A percentile compares a stretch with the other conserved stretches of the same genome.
Evolutionary conservation across 192 early-diverging fungal species (phyloP).

Genomic region (Oehlia diaphana): DNA sequence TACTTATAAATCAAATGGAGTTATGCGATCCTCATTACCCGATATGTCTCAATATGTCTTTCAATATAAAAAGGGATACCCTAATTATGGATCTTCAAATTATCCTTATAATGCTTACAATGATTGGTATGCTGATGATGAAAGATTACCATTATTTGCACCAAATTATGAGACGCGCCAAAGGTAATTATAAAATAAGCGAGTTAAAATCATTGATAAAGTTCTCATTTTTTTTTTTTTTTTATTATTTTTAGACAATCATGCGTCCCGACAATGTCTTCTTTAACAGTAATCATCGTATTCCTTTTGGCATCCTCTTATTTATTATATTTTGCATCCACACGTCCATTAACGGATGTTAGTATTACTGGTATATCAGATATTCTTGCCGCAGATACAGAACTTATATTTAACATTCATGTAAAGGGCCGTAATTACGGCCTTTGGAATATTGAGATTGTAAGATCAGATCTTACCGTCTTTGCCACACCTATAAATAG

Average conservation of each 20-base stretch:
- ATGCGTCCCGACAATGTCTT: not conserved
- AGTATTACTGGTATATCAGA: conserved; percentile 50
- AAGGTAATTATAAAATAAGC: not conserved
- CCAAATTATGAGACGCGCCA: not conserved
- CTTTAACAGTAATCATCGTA: conserved; percentile 13
- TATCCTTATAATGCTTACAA: not conserved
- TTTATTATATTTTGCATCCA: conserved; percentile 48
- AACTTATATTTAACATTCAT: conserved; percentile 67
- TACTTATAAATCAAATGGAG: conserved; percentile 19
- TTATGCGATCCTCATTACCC: conserved; percentile 20
- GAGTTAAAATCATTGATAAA: not conserved
- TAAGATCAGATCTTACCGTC: conserved; percentile 57
- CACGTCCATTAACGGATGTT: conserved; percentile 48
- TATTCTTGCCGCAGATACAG: conserved; percentile 67
- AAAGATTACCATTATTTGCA: conserved; percentile 21
- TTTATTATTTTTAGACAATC: not conserved
- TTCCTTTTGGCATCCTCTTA: conserved; percentile 28
- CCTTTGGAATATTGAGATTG: conserved; percentile 56
- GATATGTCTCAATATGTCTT: conserved; percentile 20
- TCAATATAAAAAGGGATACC: conserved; percentile 10
- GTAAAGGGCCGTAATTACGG: conserved; percentile 58
- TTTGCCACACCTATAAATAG: conserved; percentile 56
- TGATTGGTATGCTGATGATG: conserved; percentile 18
- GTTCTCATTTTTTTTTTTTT: not conserved
- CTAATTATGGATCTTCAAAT: conserved; percentile 20